Conservation (phyloP, 768 basidiomycete species). For the Ramaria rubella region DNA sequence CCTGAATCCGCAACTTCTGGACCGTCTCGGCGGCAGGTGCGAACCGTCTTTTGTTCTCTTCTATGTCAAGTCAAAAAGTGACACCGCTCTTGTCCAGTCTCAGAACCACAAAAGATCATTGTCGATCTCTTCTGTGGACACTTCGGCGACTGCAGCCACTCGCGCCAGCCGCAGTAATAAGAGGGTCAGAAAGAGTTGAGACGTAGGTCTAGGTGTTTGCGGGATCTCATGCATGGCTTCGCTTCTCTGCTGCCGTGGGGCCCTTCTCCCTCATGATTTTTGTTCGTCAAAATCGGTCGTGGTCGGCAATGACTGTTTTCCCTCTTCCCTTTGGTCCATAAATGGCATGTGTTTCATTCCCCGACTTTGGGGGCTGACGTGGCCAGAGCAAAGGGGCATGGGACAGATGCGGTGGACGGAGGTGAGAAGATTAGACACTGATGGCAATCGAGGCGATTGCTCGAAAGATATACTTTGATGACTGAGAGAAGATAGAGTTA, state of each 20-base stretch:
- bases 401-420: neutral
- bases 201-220: neutral
- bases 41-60: conserved; percentile 4
- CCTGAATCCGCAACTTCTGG: conserved; percentile 53
- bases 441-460: too few species aligned
- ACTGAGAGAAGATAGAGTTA: too few species aligned
- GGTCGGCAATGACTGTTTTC: neutral
- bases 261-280: neutral
- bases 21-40: conserved; percentile 16
- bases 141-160: conserved; percentile 12
- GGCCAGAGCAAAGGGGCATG: neutral
- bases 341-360: neutral
- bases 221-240: neutral
- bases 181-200: neutral
- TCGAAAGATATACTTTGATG: too few species aligned
- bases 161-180: conserved; percentile 7
- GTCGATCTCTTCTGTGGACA: conserved; percentile 16
- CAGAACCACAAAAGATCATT: conserved; percentile 15
- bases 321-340: neutral
- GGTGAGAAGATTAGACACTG: neutral
- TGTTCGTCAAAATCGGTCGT: neutral
- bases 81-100: neutral
- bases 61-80: neutral
- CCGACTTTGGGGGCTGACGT: neutral
- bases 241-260: neutral